Conservation (phyloP, 1,139 yeast genomes). For the Schizosaccharomyces versatilis region DNA sequence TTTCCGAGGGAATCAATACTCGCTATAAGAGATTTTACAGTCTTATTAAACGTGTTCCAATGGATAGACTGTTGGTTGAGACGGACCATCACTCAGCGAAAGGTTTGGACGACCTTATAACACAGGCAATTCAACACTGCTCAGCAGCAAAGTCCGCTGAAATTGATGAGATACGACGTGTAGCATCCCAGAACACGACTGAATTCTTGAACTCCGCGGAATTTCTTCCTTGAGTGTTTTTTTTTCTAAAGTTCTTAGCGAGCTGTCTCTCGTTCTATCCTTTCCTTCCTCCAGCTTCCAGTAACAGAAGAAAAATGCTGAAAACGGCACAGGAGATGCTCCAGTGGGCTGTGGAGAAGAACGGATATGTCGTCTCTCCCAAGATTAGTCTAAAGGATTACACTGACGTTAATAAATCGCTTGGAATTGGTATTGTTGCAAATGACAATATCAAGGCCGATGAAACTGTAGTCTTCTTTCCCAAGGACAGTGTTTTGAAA, state of each 20-base stretch:
- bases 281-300: no score
- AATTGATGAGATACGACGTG: background rate
- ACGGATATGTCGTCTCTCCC: background rate
- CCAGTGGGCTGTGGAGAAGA: background rate
- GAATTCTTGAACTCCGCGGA: background rate
- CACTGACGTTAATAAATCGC: background rate
- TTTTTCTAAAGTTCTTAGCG: background rate
- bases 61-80: conserved; percentile 27
- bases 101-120: conserved; percentile 5
- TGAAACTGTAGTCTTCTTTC: background rate
- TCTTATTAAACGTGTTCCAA: conserved; percentile 21
- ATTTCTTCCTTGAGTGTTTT: background rate
- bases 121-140: conserved; percentile 4
- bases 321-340: background rate
- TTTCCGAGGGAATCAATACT: conserved; percentile 41
- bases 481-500: background rate
- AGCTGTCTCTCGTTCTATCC: background rate
- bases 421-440: conserved; percentile 1
- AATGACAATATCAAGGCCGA: background rate
- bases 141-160: conserved; percentile 7
- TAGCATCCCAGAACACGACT: background rate
- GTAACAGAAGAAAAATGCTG: background rate
- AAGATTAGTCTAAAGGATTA: background rate
- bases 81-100: conserved; percentile 27
- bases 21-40: conserved; percentile 15